Base-by-base conservation (phyloP, 129 eudicot genomes). In the Erigeron canadensis region DNA sequence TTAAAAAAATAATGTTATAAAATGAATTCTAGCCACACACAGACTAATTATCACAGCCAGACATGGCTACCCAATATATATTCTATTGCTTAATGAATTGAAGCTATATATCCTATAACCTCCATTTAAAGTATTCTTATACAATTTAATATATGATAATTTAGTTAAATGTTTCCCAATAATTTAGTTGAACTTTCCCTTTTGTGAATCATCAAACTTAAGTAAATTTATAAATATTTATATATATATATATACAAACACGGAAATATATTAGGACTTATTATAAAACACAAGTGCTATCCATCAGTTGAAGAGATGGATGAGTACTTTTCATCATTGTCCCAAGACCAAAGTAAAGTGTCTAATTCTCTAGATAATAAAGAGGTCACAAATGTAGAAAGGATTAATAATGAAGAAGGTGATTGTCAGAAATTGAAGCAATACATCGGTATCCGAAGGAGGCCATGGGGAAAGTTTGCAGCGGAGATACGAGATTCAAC, bases 381-480 rank as follows among this genome's bases (percentile, higher is more conserved):
- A 61, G 70, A 48, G n/a, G 41, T 72, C 37, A 72, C 47, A 38
- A 61, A 47, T 37, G 47, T 45, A 9, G 77, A 59, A 10, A 60
- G 19, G 21, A n/a, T n/a, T n/a, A n/a, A n/a, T n/a, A 61, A 23
- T 60, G 80, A 72, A 68, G 68, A 76, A 67, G 41, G 48, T 15
- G 59, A n/a, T n/a, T n/a, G n/a, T n/a, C n/a, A 76, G 43, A 77
- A 69, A 72, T 69, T 43, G 40, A 85, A 54, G 22, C 73, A 73
- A 18, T 85, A 78, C 68, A 79, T 81, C 16, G 86, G 89, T 3
- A 73, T 85, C 1, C 70, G 89, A 59, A 85, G 65, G 65, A 62
- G 86, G 59, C 86, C 86, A 15, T 81, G 84, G 89, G 89, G 89
- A 38, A 84, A 84, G 73, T 84, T 70, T 56, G 89, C 89, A 2